Base-by-base conservation (phyloP, 208 protist species). In the Wallacemonas sp. region DNA sequence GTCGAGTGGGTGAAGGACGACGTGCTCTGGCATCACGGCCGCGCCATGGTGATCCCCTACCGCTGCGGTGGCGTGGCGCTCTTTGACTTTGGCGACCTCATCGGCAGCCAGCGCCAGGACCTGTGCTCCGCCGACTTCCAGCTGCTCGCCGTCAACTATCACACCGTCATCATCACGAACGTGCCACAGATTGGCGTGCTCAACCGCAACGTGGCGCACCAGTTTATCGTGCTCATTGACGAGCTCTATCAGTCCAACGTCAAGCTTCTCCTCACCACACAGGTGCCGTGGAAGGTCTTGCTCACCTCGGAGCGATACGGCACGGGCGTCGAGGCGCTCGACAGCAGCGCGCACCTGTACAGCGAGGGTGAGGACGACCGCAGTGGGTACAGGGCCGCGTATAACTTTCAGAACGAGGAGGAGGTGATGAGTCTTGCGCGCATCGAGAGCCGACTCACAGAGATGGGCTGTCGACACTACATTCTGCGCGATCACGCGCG, bases 241-340 rank as follows among this genome's bases (percentile, higher is more conserved):
- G 89, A 95, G 72, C 66, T 97, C 23, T 97, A 97, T 61, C 91
- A 95, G 59, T 80, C 88, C 72, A 90, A 92, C 68, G 89, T 97
- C 42, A 97, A 94, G 65, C 76, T 97, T 4, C 71, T 94, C 18
- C 87, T 95, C 63, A 92, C 87, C 3, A 84, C 74, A 3, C 66
- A 80, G 23, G 86, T 92, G 20, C 87, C 82, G 50, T 95, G 90
- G 86, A 70, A 78, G 3, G 38, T 77, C 20, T 61, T 95, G 25
- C 70, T 92, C 65, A 74, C 80, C 18, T 41, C 71, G 23, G 22
- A 32, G 23, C 23, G 31, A 28, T 28, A 33, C 39, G 26, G 25
- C 54, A 64, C 23, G 4, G 65, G 57, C 18, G 46, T 48, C 22
- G 54, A 57, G 22, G 36, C 26, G 29, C 57, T 69, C 33, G 31